These are phyloP conservation scores for Cryomyces minteri DNA, from an alignment of 495 filamentous ascomycete species.

Conservation along the genomic window DNA sequence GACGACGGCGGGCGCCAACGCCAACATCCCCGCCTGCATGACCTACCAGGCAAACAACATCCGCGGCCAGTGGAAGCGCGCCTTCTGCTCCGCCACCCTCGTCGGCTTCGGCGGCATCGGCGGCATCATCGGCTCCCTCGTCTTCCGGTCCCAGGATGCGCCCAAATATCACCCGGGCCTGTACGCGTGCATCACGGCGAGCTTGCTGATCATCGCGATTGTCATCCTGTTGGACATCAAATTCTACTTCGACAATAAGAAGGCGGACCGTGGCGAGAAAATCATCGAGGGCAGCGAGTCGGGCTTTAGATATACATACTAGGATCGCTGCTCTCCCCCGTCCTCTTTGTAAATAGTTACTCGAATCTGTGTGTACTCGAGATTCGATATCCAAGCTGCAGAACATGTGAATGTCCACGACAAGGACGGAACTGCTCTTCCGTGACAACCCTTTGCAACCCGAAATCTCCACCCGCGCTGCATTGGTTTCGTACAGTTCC, in stretches of 20 bases:
- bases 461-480: too few relatives aligned
- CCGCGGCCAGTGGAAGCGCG: slow-evolving; percentile 45
- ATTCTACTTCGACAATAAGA: slow-evolving; percentile 8
- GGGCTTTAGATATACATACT: slow-evolving; percentile 13
- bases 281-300: slow-evolving; percentile 7
- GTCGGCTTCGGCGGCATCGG: slow-evolving; percentile 38
- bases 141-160: slow-evolving; percentile 28
- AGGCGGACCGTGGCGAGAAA: slow-evolving; percentile 11
- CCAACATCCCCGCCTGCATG: slow-evolving; percentile 38
- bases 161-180: slow-evolving; percentile 11
- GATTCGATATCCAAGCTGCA: too few relatives aligned
- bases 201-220: slow-evolving; percentile 8
- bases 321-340: not conserved
- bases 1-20: slow-evolving; percentile 37
- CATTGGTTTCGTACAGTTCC: too few relatives aligned
- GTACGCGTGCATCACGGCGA: slow-evolving; percentile 12
- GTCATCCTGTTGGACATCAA: slow-evolving; percentile 2
- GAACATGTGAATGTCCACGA: too few relatives aligned
- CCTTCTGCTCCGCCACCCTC: not conserved
- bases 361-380: too few relatives aligned
- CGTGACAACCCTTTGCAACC: too few relatives aligned
- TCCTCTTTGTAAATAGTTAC: too few relatives aligned
- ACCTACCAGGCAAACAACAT: slow-evolving; percentile 50
- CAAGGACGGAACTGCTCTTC: too few relatives aligned
- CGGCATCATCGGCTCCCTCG: slow-evolving; percentile 36